A percentile compares a stretch with the other conserved stretches of the same genome.
Evolutionary conservation across 352 stramenopile genomes (phyloP).

Genomic region (Globisporangium solare): DNA sequence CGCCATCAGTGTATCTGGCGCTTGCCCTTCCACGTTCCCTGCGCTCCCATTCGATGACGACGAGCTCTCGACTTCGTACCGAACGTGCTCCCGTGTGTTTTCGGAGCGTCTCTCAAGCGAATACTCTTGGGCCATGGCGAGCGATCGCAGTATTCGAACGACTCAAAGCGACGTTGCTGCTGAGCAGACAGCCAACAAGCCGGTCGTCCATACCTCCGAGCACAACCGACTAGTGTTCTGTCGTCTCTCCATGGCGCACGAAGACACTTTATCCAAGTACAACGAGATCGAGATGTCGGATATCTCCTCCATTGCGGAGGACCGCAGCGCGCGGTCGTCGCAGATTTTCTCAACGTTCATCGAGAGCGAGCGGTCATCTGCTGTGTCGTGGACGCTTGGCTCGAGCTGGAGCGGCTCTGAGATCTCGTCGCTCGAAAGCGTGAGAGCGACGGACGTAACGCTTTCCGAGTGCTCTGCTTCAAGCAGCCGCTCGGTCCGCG

Average conservation of each 20-base stretch:
- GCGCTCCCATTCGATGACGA: neutral
- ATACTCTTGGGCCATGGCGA: neutral
- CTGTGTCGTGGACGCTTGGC: conserved; percentile 1
- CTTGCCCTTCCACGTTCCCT: too few species aligned
- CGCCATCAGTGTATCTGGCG: neutral
- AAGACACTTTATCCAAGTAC: conserved; percentile 4
- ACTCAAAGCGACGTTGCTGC: neutral
- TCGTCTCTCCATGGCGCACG: neutral
- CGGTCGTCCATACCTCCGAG: neutral
- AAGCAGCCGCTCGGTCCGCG: conserved; percentile 5
- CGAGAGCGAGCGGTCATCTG: conserved; percentile 2
- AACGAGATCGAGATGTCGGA: too few species aligned
- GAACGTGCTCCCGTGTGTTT: conserved; percentile 6
- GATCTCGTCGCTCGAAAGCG: conserved; percentile 9
- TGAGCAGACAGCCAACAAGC: neutral
- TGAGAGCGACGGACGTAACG: conserved; percentile 3
- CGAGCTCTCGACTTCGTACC: conserved; percentile 10
- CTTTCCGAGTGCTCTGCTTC: conserved; percentile 1
- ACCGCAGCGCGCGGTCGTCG: neutral
- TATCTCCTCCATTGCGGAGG: neutral
- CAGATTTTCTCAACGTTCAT: conserved; percentile 5
- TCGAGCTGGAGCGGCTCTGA: conserved; percentile 12
- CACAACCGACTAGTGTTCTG: neutral
- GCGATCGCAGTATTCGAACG: conserved; percentile 1
- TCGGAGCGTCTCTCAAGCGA: conserved; percentile 6